phyloP scores from a whole-genome alignment of 2,329 filamentous ascomycete genomes.

The Paraphaeosphaeria sporulosa region DNA sequence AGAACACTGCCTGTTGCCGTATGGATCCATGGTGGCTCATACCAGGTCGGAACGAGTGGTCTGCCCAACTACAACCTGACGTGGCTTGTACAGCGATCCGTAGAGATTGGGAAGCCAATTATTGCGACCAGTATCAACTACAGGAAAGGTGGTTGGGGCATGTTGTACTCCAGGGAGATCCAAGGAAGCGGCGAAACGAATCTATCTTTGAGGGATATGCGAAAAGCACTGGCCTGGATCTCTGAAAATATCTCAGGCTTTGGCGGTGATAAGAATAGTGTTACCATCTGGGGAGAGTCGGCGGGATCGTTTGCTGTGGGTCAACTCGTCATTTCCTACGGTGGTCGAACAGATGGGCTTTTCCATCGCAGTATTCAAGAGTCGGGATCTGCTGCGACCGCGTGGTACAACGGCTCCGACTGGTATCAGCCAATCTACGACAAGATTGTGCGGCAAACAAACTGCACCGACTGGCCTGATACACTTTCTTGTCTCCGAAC shows the following conservation, averaged over 20 bases:
- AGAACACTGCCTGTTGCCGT: conserved; percentile 61
- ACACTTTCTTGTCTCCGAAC: conserved; percentile 62
- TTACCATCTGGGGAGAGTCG: conserved; percentile 57
- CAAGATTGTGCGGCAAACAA: conserved; percentile 55
- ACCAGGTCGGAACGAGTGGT: conserved; percentile 53
- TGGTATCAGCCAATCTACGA: conserved; percentile 60
- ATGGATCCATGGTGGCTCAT: conserved; percentile 65
- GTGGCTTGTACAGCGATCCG: conserved; percentile 61
- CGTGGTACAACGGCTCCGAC: conserved; percentile 49
- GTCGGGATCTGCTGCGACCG: conserved; percentile 47
- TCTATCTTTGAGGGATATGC: conserved; percentile 51
- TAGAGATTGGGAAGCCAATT: conserved; percentile 47
- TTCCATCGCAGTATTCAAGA: conserved; percentile 50
- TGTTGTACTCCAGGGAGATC: conserved; percentile 62
- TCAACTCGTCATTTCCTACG: conserved; percentile 46
- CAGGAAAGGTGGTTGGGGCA: conserved; percentile 72
- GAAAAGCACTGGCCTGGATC: conserved; percentile 57
- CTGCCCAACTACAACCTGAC: conserved; percentile 68
- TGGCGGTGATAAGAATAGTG: conserved; percentile 51
- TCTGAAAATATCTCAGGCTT: conserved; percentile 54
- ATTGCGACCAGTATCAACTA: conserved; percentile 49
- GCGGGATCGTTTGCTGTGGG: conserved; percentile 54
- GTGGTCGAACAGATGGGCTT: conserved; percentile 43
- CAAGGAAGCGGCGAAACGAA: conserved; percentile 57
- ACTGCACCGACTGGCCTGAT: conserved; percentile 61